Evolutionary conservation across 2,329 filamentous ascomycete species (phyloP).

Genomic region (Trichoderma sp.): DNA sequence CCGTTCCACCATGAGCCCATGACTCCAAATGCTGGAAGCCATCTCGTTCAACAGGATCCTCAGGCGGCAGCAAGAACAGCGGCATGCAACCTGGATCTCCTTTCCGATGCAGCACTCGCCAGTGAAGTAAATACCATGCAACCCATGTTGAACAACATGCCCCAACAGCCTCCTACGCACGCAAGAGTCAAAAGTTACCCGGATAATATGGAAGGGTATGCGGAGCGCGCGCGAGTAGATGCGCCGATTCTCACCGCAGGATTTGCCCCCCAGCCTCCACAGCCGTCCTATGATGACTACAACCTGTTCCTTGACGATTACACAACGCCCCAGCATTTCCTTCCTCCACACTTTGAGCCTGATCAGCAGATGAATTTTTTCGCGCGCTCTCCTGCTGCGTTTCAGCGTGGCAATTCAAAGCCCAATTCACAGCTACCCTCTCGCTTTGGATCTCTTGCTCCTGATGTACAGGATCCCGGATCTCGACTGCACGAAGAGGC

Average conservation of each 20-base stretch:
- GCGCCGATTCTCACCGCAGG: slow-evolving; percentile 45
- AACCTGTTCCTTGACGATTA: slow-evolving; percentile 63
- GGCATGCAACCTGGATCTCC: slow-evolving; percentile 59
- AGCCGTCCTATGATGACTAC: slow-evolving; percentile 55
- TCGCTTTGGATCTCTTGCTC: slow-evolving; percentile 55
- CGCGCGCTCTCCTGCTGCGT: slow-evolving; percentile 46
- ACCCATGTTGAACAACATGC: slow-evolving; percentile 50
- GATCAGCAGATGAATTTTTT: slow-evolving; percentile 57
- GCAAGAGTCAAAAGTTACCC: slow-evolving; percentile 53
- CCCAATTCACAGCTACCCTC: slow-evolving; percentile 56
- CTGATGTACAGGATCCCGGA: slow-evolving; percentile 42
- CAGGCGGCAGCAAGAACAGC: slow-evolving; percentile 49
- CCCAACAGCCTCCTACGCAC: slow-evolving; percentile 44
- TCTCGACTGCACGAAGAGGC: slow-evolving; percentile 37
- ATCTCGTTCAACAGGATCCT: slow-evolving; percentile 48
- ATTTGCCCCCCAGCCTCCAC: slow-evolving; percentile 36
- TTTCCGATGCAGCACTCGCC: slow-evolving; percentile 62
- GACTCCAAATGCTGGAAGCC: slow-evolving; percentile 38
- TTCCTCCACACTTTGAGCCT: slow-evolving; percentile 56
- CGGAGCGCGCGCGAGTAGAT: slow-evolving; percentile 52
- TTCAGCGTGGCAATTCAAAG: slow-evolving; percentile 48
- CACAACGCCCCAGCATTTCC: slow-evolving; percentile 54
- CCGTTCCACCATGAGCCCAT: slow-evolving; percentile 47
- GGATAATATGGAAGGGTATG: slow-evolving; percentile 49
- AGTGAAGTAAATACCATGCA: slow-evolving; percentile 57